These are phyloP conservation scores for Cantharellus cinnabarinus DNA, from an alignment of 768 basidiomycete genomes.

Conservation along the genomic window DNA sequence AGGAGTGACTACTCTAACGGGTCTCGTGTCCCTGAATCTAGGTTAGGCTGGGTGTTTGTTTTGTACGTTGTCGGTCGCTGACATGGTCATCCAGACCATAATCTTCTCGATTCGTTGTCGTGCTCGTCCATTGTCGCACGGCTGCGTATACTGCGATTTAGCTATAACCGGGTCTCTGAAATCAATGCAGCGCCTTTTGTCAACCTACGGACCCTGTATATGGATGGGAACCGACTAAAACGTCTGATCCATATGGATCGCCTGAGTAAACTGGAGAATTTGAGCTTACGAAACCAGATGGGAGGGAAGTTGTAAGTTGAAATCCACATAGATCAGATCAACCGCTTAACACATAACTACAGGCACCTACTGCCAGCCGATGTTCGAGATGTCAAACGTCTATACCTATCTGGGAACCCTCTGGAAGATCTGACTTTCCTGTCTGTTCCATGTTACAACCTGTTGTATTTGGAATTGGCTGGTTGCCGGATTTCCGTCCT, in stretches of 20 bases:
- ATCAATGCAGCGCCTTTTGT: conserved; percentile 41
- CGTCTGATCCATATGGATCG: conserved; percentile 21
- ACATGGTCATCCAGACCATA: conserved; percentile 35
- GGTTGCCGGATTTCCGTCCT: conserved; percentile 61
- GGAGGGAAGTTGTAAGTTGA: conserved; percentile 49
- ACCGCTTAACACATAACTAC: neutral
- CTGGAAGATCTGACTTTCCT: conserved; percentile 26
- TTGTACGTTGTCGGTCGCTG: neutral
- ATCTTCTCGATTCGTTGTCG: conserved; percentile 35
- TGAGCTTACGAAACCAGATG: conserved; percentile 79
- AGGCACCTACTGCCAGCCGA: conserved; percentile 22
- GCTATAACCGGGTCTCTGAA: conserved; percentile 52
- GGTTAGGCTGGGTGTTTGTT: conserved; percentile 32
- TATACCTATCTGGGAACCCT: conserved; percentile 83
- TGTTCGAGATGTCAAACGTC: conserved; percentile 76
- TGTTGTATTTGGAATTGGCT: conserved; percentile 83
- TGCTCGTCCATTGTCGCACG: conserved; percentile 28
- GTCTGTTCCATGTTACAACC: conserved; percentile 61
- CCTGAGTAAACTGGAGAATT: conserved; percentile 60
- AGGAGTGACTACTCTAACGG: conserved; percentile 29
- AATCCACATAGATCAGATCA: neutral
- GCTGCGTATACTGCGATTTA: conserved; percentile 67
- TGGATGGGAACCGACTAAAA: conserved; percentile 52
- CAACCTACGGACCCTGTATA: conserved; percentile 73
- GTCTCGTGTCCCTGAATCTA: conserved; percentile 52